Base-by-base conservation (phyloP, 495 filamentous ascomycete species). In the Daldinia concentrica region DNA sequence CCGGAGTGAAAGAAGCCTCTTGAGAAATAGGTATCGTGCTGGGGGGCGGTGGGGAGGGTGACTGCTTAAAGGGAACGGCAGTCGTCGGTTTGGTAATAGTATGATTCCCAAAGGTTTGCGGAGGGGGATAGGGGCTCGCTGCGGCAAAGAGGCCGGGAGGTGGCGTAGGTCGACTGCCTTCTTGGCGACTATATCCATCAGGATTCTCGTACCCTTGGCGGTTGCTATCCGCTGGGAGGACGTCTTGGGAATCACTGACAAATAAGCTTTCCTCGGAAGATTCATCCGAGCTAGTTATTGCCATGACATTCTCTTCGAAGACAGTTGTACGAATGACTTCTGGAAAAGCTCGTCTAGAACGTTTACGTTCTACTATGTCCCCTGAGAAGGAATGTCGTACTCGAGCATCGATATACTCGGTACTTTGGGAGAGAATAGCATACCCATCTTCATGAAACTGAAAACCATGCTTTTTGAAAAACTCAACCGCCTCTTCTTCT, bases 401-500 rank as follows among this genome's bases (percentile, higher is more conserved):
- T 48, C 78, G 74, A 26, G 83, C 78, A 37, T 81, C 81, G 12
- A 76, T 77, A 5, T 80, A 61, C 36, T 60, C 45, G 36, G 67
- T 58, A 34, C 65, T 48, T 52, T 59, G 56, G 45, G 56, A 61
- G 58, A 86, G 73, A 70, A 85, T 61, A 41, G 91, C 80, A 76
- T 88, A 91, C 0, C 79, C 81, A 8, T 80, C 80, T 50, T 74
- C 77, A 14, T 81, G 75, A 37, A 97, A 86, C 26, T 83, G 75
- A 39, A 97, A 83, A 19, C 87, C 89, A 71, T 94, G 89, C 8
- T 87, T 83, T 78, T 91, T 81, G 51, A 86, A 90, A 72, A 93
- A 97, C 2, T 87, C 80, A 3, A 88, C 78, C 1, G 90, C 90
- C 69, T 97, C 87, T 11, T 90, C 85, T 37, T 88, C 82, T 6